These are phyloP conservation scores for Diaporthe velutina DNA, from an alignment of 2,329 filamentous ascomycete species.

Conservation along the genomic window DNA sequence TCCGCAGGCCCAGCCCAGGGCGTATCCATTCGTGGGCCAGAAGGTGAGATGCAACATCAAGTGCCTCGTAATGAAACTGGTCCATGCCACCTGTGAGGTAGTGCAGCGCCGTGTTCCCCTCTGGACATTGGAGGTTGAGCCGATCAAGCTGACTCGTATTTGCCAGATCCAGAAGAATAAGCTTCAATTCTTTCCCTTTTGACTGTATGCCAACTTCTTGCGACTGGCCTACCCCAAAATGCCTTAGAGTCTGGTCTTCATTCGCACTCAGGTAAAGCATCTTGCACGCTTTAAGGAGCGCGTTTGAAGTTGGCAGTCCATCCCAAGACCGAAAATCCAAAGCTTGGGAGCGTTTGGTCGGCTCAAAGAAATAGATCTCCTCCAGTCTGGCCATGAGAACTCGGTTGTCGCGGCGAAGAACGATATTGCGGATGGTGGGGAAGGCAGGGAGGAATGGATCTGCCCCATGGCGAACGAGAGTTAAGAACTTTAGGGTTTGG, in stretches of 20 bases:
- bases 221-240: not conserved
- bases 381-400: not conserved
- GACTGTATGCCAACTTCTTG: not conserved
- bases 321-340: not conserved
- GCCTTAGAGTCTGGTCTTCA: not conserved
- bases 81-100: not conserved
- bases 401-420: not conserved
- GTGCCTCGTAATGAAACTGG: not conserved
- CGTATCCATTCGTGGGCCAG: not conserved
- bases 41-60: not conserved
- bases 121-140: not conserved
- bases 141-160: not conserved
- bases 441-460: not conserved
- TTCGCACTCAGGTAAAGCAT: not conserved
- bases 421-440: not conserved
- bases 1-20: accelerated
- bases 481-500: not conserved
- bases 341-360: not conserved
- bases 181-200: not conserved
- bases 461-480: not conserved
- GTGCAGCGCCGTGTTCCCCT: not conserved
- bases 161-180: not conserved
- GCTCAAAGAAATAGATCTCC: not conserved
- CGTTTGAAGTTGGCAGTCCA: not conserved
- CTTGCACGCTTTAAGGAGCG: not conserved